These are phyloP conservation scores for Plasmodium billcollinsi DNA, from an alignment of 169 alveolate genomes.

Conservation along the genomic window DNA sequence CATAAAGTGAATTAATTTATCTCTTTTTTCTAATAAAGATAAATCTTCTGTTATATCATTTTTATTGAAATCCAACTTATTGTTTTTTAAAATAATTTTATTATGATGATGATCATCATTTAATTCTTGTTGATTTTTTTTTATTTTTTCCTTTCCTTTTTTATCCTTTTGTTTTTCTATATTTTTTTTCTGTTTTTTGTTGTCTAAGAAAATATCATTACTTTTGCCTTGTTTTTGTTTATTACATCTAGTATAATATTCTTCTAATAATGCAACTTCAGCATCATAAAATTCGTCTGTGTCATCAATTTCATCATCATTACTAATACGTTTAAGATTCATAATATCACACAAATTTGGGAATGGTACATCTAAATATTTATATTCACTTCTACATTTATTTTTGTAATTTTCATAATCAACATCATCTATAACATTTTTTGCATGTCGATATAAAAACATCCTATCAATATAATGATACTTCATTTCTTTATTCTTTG, in stretches of 20 bases:
- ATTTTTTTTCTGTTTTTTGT: background rate
- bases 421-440: slow-evolving; percentile 57
- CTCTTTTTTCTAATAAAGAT: slow-evolving; percentile 17
- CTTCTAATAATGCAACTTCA: slow-evolving; percentile 50
- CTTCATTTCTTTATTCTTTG: slow-evolving; percentile 64
- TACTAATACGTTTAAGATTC: slow-evolving; percentile 49
- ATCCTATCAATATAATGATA: slow-evolving; percentile 69
- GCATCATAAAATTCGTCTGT: slow-evolving; percentile 69
- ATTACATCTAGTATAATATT: slow-evolving; percentile 10
- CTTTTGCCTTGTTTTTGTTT: background rate
- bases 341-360: slow-evolving; percentile 52
- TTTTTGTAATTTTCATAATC: slow-evolving; percentile 52
- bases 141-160: too few relatives aligned
- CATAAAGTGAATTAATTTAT: slow-evolving; percentile 42
- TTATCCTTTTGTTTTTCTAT: too few relatives aligned
- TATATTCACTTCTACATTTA: slow-evolving; percentile 37
- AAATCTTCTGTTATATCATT: slow-evolving; percentile 6
- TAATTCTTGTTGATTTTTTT: background rate
- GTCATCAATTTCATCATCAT: slow-evolving; percentile 53
- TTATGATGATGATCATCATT: background rate
- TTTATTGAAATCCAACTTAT: background rate
- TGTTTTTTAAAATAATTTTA: background rate
- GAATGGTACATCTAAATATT: slow-evolving; percentile 62
- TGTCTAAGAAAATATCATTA: too few relatives aligned
- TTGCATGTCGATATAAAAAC: slow-evolving; percentile 70